Base-by-base conservation (phyloP, 306 rosid genomes). In the Crotalaria pallida region DNA sequence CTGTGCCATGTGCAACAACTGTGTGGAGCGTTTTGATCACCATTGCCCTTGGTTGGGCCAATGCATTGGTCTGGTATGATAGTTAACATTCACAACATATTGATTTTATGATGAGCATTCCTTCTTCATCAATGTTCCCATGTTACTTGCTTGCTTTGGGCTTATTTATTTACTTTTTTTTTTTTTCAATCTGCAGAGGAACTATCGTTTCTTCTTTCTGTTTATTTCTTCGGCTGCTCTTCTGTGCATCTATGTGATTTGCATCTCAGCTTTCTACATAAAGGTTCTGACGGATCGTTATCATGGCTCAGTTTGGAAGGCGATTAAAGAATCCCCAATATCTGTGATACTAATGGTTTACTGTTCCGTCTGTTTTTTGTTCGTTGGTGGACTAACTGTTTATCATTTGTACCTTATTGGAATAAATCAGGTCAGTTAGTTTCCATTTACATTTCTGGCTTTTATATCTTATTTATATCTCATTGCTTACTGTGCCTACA, bases 1-100 rank as follows among this genome's bases (percentile, higher is more conserved):
- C 77, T 92, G 98, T 82, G 88, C 98, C 75, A 89, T 89, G 68
- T 92, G 98, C 85, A 90, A 89, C 79, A 92, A 92, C 69, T 92
- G 98, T 71, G 98, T 92, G 81, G 96, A 92, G 79, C 98, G 91
- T 63, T 92, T 92, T 44, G 98, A 92, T 77, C 98, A 92, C 61
- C 98, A 92, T 65, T 92, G 98, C 83, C 98, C 98, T 73, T 92
- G 98, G 98, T 96, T 92, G 70, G 98, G 98, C 55, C 98, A 92
- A 73, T 92, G 98, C 86, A 86, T 92, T 77, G 98, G 98, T 58
- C 87, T 89, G 96, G 98, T 92, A 86, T 38, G 88, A 65, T 75
- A 50, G 71, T 71, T 61, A 53, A 41, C 62, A 16, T 43, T 44
- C 67, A 18, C 26, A 65, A 40, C 47, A 15, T 58, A 10, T 9